Conservation (phyloP, 2,329 filamentous ascomycete genomes). For the Sclerotinia nivalis region DNA sequence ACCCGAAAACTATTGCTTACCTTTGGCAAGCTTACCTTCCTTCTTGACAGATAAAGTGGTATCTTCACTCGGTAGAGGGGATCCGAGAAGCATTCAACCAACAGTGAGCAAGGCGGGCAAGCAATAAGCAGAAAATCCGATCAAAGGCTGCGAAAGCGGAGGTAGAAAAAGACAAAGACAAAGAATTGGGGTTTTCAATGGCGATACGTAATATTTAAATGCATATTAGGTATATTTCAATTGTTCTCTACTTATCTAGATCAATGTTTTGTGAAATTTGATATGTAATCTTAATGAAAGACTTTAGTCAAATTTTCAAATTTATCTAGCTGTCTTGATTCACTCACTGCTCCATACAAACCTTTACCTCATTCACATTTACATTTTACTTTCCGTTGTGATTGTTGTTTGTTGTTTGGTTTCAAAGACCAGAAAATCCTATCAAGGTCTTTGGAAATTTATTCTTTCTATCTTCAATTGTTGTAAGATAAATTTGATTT, state of each 20-base stretch:
- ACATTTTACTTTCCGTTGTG: not conserved
- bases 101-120: not conserved
- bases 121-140: not conserved
- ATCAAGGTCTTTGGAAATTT: not conserved
- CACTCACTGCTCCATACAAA: not conserved
- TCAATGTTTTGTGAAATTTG: not conserved
- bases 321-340: no score
- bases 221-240: not conserved
- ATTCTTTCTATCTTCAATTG: not conserved
- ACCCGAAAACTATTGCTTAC: not conserved
- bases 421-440: not conserved
- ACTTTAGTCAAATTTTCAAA: no score
- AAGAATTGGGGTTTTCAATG: not conserved
- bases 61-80: not conserved
- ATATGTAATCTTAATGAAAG: not conserved
- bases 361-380: not conserved
- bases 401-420: not conserved
- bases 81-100: not conserved
- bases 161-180: slow-evolving; percentile 2
- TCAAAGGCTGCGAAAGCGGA: slow-evolving; percentile 17
- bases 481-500: not conserved
- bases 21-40: not conserved
- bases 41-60: not conserved
- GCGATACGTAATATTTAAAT: slow-evolving; percentile 10
- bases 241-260: not conserved